These are phyloP conservation scores for Hypholoma sublateritium DNA, from an alignment of 768 basidiomycete genomes.

Conservation along the genomic window DNA sequence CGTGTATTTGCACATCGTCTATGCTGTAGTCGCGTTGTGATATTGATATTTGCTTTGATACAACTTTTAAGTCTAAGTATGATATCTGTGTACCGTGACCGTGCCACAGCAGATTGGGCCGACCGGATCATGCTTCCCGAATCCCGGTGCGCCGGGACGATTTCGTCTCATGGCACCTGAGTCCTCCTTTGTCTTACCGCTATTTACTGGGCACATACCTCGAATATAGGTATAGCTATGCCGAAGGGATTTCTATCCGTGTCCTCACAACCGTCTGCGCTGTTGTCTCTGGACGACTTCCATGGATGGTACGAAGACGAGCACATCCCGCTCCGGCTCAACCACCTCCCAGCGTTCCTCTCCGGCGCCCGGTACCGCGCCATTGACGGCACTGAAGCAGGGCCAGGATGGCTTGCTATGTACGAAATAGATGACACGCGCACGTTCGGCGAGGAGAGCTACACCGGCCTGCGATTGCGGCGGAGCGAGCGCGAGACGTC, in stretches of 20 bases:
- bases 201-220: neutral
- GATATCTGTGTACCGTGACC: too few relatives aligned
- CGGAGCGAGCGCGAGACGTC: conserved; percentile 43
- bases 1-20: too few relatives aligned
- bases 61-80: too few relatives aligned
- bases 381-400: conserved; percentile 20
- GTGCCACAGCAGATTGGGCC: too few relatives aligned
- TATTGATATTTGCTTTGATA: too few relatives aligned
- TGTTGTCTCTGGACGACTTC: conserved; percentile 45
- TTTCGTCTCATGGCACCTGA: neutral
- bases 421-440: conserved; percentile 46
- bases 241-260: conserved; percentile 48
- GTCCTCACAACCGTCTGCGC: conserved; percentile 41
- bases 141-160: neutral
- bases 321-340: conserved; percentile 50
- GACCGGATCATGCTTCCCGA: neutral
- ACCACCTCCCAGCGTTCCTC: conserved; percentile 44
- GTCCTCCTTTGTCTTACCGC: neutral
- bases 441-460: conserved; percentile 40
- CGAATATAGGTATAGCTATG: conserved; percentile 22
- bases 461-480: conserved; percentile 43
- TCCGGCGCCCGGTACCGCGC: conserved; percentile 47
- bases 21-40: too few relatives aligned
- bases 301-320: conserved; percentile 61
- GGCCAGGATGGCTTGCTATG: conserved; percentile 47